Evolutionary conservation across 2,329 filamentous ascomycete species (phyloP).

Genomic region (Acrocalymma vagum): DNA sequence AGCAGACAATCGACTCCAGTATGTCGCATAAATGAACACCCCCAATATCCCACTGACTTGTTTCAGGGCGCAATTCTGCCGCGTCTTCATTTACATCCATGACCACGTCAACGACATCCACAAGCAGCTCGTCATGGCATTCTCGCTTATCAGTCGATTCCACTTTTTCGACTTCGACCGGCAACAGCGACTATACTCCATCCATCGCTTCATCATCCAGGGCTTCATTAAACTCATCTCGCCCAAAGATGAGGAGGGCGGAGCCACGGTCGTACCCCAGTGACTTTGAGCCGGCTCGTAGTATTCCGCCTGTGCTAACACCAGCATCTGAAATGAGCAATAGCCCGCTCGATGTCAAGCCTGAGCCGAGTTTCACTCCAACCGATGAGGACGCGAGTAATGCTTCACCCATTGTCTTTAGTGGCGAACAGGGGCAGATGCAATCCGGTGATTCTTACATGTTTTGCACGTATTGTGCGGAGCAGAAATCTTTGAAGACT

Average conservation of each 20-base stretch:
- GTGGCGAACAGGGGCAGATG: conserved; percentile 29
- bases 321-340: conserved; percentile 39
- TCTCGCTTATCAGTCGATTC: conserved; percentile 44
- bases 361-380: conserved; percentile 38
- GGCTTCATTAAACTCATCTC: conserved; percentile 40
- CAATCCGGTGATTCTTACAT: conserved; percentile 43
- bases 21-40: conserved; percentile 18
- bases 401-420: conserved; percentile 30
- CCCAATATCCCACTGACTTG: conserved; percentile 24
- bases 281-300: conserved; percentile 42
- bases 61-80: conserved; percentile 42
- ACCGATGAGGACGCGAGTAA: conserved; percentile 41
- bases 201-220: conserved; percentile 39
- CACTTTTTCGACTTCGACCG: conserved; percentile 39
- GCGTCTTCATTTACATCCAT: conserved; percentile 43
- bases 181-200: conserved; percentile 35
- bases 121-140: conserved; percentile 39
- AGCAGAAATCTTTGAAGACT: conserved; percentile 42
- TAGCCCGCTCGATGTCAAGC: conserved; percentile 40
- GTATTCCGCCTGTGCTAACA: conserved; percentile 37
- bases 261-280: conserved; percentile 45
- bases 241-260: conserved; percentile 36
- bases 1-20: conserved; percentile 46
- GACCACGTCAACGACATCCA: conserved; percentile 35
- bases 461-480: conserved; percentile 50